phyloP scores from a whole-genome alignment of 2,329 filamentous ascomycete genomes.

The Juglanconis juglandina region DNA sequence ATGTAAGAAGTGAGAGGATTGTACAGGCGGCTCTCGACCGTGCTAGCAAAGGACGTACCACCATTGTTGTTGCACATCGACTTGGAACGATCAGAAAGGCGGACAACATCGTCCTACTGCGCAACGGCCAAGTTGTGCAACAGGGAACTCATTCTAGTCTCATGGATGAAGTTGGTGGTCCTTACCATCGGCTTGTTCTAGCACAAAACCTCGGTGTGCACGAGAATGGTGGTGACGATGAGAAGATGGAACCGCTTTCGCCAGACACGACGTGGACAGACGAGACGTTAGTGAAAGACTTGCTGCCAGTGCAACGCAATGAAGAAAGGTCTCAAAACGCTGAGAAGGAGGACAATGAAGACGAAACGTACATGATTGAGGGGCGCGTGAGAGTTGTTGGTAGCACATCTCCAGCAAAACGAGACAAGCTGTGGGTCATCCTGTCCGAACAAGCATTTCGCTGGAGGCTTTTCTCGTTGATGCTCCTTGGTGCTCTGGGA shows the following conservation, averaged over 20 bases:
- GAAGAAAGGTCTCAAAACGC: neutral
- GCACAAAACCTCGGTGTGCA: neutral
- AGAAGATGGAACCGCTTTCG: neutral
- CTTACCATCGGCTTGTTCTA: neutral
- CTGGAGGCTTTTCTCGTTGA: neutral
- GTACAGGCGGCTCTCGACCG: conserved; percentile 53
- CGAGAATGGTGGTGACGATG: neutral
- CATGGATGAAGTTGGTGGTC: conserved; percentile 35
- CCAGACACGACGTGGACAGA: neutral
- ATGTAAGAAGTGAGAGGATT: conserved; percentile 39
- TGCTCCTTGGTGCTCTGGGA: conserved; percentile 1
- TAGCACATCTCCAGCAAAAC: too few species aligned
- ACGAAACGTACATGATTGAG: neutral
- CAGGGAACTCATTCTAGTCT: conserved; percentile 58
- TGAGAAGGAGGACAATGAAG: neutral
- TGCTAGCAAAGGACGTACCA: conserved; percentile 55
- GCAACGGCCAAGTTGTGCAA: conserved; percentile 55
- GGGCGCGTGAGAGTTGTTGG: neutral
- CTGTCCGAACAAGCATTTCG: neutral
- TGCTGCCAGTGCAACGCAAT: neutral
- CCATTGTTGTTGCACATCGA: conserved; percentile 60
- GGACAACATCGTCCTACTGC: conserved; percentile 61
- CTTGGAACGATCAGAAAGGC: conserved; percentile 55
- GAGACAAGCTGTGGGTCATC: neutral
- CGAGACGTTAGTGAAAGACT: neutral